Percentiles rank a stretch among this genome's conserved stretches.
Evolutionary conservation across 495 filamentous ascomycete genomes (phyloP).

Genomic region (Tetracladium setigerum): DNA sequence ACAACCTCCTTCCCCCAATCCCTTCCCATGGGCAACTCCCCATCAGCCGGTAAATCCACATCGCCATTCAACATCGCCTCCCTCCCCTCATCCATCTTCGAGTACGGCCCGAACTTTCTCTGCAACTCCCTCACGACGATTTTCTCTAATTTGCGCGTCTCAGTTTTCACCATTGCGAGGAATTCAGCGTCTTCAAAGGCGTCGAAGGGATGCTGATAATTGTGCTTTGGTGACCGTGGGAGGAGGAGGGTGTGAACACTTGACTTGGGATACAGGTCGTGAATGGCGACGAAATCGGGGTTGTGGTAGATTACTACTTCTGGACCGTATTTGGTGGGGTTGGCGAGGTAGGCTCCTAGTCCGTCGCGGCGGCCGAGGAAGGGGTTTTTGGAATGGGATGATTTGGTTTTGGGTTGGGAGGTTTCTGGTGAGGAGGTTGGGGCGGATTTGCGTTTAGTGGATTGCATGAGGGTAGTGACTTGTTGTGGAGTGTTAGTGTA

Average conservation of each 20-base stretch:
- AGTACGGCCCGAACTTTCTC: slow-evolving; percentile 58
- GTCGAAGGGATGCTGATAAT: slow-evolving; percentile 64
- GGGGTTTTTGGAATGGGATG: slow-evolving; percentile 16
- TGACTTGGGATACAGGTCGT: slow-evolving; percentile 81
- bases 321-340: slow-evolving; percentile 50
- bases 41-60: slow-evolving; percentile 28
- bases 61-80: slow-evolving; percentile 50
- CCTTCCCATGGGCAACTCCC: slow-evolving; percentile 54
- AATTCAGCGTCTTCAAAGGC: slow-evolving; percentile 69
- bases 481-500: slow-evolving; percentile 20
- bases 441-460: neutral
- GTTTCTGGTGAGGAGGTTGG: slow-evolving; percentile 22
- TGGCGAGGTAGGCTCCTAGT: slow-evolving; percentile 63
- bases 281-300: slow-evolving; percentile 67
- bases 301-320: slow-evolving; percentile 61
- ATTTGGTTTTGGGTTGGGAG: slow-evolving; percentile 6
- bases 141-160: slow-evolving; percentile 50
- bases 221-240: slow-evolving; percentile 58
- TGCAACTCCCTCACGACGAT: slow-evolving; percentile 70
- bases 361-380: slow-evolving; percentile 45
- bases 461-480: slow-evolving; percentile 7
- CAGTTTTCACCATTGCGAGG: slow-evolving; percentile 51
- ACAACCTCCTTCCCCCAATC: slow-evolving; percentile 75
- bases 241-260: slow-evolving; percentile 80
- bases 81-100: slow-evolving; percentile 49